phyloP scores from a whole-genome alignment of 1,139 yeast species.

The Hansenula sp. region DNA sequence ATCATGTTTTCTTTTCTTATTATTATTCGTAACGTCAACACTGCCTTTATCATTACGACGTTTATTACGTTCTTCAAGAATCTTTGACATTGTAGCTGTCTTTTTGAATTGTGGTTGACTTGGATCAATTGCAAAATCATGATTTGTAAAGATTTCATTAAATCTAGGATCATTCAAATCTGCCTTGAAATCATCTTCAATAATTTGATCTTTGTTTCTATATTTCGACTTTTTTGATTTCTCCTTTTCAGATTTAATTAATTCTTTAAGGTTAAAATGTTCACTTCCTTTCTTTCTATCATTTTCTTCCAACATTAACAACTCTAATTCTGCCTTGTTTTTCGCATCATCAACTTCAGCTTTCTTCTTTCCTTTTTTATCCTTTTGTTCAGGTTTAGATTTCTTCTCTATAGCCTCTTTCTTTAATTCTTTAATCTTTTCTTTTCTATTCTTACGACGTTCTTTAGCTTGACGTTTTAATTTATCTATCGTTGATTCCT shows the following conservation, averaged over 20 bases:
- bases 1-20: constrained; percentile 1
- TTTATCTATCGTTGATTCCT: constrained; percentile 77
- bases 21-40: constrained; percentile 1
- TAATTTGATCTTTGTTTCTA: constrained; percentile 43
- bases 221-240: constrained; percentile 46
- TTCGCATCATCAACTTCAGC: constrained; percentile 30
- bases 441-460: constrained; percentile 78
- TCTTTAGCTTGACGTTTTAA: constrained; percentile 89
- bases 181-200: constrained; percentile 61
- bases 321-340: constrained; percentile 63
- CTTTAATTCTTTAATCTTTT: constrained; percentile 58
- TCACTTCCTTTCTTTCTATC: constrained; percentile 33
- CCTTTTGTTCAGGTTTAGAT: constrained; percentile 18
- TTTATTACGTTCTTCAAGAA: constrained; percentile 69
- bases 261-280: constrained; percentile 81
- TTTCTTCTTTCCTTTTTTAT: constrained; percentile 25
- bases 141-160: constrained; percentile 79
- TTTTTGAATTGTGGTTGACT: constrained; percentile 83
- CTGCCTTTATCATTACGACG: constrained; percentile 31
- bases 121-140: constrained; percentile 90
- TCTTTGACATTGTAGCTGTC: constrained; percentile 81
- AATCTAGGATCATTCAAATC: constrained; percentile 83
- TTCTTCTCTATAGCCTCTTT: constrained; percentile 38
- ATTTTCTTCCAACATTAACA: constrained; percentile 67
- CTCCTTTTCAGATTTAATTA: constrained; percentile 66